phyloP scores from a whole-genome alignment of 805 yeast species.

The Spencermartinsiella europaea region DNA sequence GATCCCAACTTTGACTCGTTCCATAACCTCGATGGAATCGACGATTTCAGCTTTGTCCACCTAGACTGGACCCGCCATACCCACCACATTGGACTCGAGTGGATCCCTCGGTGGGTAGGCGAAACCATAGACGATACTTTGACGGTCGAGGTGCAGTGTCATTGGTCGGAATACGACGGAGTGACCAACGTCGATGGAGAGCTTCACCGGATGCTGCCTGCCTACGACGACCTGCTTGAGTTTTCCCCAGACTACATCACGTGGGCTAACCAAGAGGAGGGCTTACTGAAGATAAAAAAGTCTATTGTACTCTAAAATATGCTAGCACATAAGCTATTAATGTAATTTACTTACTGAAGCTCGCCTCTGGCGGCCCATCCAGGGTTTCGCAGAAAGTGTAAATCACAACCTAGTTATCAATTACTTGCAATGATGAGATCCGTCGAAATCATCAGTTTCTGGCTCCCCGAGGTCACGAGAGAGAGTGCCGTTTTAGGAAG shows the following conservation, averaged over 20 bases:
- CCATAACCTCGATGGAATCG: conserved; percentile 59
- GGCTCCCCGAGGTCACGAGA: no score
- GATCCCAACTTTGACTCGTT: conserved; percentile 32
- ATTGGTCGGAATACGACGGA: conserved; percentile 69
- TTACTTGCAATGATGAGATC: no score
- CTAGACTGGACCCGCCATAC: conserved; percentile 48
- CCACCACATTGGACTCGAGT: conserved; percentile 63
- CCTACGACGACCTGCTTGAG: conserved; percentile 62
- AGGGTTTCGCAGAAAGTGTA: no score
- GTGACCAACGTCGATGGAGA: conserved; percentile 34
- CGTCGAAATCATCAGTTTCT: no score
- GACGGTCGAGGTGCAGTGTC: conserved; percentile 54
- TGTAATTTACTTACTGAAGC: no score
- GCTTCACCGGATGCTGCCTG: conserved; percentile 50
- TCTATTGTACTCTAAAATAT: conserved; percentile 42
- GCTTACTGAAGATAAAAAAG: conserved; percentile 57
- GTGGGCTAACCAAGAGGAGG: conserved; percentile 58
- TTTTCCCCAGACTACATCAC: conserved; percentile 62
- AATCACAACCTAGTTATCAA: no score
- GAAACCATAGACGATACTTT: conserved; percentile 31
- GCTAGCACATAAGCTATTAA: no score
- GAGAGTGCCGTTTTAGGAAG: no score
- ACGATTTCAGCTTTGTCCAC: conserved; percentile 59
- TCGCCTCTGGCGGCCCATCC: no score
- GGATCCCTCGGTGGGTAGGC: conserved; percentile 61